phyloP scores from a whole-genome alignment of 2,329 filamentous ascomycete genomes.

The Colletotrichum abscissum region DNA sequence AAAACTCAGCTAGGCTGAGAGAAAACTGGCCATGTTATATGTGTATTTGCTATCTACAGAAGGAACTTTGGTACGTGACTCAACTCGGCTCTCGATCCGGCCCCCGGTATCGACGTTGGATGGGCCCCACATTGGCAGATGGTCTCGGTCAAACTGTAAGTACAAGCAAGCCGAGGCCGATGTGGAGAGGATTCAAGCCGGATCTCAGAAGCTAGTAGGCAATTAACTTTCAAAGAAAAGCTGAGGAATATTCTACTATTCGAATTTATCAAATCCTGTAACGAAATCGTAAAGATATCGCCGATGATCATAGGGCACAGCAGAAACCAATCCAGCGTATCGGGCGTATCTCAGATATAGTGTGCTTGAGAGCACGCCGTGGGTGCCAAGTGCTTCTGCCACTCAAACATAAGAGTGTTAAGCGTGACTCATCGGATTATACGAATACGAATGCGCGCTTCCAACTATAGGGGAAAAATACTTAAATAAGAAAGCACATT shows the following conservation, averaged over 20 bases:
- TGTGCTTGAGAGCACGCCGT: background rate
- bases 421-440: background rate
- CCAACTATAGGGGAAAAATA: background rate
- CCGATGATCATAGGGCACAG: background rate
- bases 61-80: background rate
- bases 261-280: too few relatives aligned
- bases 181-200: background rate
- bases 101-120: background rate
- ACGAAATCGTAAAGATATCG: too few relatives aligned
- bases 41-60: background rate
- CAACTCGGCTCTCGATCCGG: background rate
- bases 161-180: background rate
- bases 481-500: background rate
- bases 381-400: background rate
- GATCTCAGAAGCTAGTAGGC: fast-evolving
- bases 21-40: background rate
- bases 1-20: background rate
- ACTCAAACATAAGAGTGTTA: background rate
- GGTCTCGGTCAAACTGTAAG: background rate
- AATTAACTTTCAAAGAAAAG: too few relatives aligned
- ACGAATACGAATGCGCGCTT: too few relatives aligned
- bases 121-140: background rate
- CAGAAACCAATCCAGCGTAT: background rate
- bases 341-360: background rate
- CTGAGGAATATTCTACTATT: too few relatives aligned